Evolutionary conservation across 768 basidiomycete genomes (phyloP).

Genomic region (Suillus subaureus): DNA sequence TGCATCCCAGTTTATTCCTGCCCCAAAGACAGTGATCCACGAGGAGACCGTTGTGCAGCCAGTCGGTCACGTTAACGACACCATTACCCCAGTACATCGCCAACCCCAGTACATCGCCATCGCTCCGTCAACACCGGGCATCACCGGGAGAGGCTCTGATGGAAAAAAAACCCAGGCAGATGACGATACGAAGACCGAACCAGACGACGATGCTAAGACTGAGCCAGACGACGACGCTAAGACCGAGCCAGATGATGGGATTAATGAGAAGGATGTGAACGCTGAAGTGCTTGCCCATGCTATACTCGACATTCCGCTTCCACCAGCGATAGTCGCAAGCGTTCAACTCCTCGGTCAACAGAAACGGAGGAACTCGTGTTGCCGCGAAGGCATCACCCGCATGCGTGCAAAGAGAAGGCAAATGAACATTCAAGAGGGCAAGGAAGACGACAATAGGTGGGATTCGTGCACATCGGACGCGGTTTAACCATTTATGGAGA

Average conservation of each 20-base stretch:
- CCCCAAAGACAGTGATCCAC: background rate
- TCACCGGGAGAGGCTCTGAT: background rate
- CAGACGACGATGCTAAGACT: background rate
- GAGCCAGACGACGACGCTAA: background rate
- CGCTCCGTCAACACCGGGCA: background rate
- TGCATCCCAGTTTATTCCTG: background rate
- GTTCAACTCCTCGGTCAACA: background rate
- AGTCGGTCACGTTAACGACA: background rate
- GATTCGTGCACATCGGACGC: background rate
- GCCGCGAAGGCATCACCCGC: background rate
- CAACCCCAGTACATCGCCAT: background rate
- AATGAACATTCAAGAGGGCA: background rate
- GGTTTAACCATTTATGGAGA: background rate
- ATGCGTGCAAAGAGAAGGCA: constrained; percentile 1
- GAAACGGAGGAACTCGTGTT: background rate
- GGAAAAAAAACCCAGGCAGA: background rate
- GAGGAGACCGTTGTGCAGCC: background rate
- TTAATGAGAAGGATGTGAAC: background rate
- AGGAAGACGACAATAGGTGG: background rate
- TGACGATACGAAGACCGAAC: background rate
- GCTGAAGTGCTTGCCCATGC: background rate
- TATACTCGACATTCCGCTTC: background rate
- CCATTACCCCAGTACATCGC: background rate
- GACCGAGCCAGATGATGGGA: background rate
- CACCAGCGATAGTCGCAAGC: background rate